phyloP scores from a whole-genome alignment of 306 rosid genomes.

The Casuarina cunninghamiana region DNA sequence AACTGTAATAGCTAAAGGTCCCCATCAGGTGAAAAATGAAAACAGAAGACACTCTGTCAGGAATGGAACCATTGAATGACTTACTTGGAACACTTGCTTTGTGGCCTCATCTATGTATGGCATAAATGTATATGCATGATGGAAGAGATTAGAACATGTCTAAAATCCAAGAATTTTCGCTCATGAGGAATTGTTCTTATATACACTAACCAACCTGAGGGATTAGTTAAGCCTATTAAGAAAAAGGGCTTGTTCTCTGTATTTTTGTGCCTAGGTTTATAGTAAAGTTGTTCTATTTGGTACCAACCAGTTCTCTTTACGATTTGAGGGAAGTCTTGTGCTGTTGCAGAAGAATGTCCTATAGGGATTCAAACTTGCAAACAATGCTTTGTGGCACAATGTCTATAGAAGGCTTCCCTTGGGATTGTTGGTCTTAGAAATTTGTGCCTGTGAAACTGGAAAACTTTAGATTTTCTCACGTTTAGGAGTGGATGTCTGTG shows the following conservation, averaged over 20 bases:
- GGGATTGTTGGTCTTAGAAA: neutral
- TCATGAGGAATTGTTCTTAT: neutral
- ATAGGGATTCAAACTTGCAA: neutral
- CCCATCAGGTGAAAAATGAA: neutral
- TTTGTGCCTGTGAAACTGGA: neutral
- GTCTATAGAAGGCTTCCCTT: neutral
- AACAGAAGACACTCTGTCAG: neutral
- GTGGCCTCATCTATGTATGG: neutral
- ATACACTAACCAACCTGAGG: neutral
- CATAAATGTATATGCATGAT: neutral
- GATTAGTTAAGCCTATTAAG: neutral
- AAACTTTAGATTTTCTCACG: neutral
- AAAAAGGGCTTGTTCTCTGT: neutral
- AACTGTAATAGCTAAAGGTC: neutral
- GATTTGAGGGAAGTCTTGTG: neutral
- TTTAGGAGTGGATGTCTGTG: neutral
- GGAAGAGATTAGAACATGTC: neutral
- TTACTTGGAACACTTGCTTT: neutral
- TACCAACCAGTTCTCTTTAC: neutral
- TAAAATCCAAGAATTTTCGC: neutral
- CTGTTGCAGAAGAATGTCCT: neutral
- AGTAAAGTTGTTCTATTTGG: neutral
- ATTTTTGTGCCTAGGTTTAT: neutral
- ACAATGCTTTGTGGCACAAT: neutral
- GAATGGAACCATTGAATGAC: neutral